phyloP scores from a whole-genome alignment of 192 early-diverging fungal species.

The Allomyces macrogynus region DNA sequence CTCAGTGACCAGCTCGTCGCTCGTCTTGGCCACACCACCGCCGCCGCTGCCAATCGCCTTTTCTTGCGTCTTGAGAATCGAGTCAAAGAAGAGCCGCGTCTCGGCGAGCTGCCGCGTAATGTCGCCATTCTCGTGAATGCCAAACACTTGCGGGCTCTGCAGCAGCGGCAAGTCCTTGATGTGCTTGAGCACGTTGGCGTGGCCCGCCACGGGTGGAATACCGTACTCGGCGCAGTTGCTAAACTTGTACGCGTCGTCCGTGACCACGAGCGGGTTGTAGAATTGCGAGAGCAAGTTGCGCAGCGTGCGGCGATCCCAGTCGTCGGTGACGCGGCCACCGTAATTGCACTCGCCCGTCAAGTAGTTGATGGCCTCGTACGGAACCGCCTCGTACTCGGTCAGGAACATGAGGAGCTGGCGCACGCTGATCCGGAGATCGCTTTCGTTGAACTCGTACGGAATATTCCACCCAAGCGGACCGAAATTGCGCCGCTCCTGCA shows the following conservation, averaged over 20 bases:
- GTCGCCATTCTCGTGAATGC: constrained; percentile 48
- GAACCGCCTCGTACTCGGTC: constrained; percentile 33
- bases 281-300: constrained; percentile 33
- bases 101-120: constrained; percentile 40
- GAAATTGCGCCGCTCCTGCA: constrained; percentile 15
- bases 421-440: constrained; percentile 34
- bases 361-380: constrained; percentile 37
- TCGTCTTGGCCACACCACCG: constrained; percentile 23
- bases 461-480: constrained; percentile 27
- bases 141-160: constrained; percentile 43
- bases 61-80: constrained; percentile 33
- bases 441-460: constrained; percentile 47
- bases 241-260: constrained; percentile 30
- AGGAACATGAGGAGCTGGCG: constrained; percentile 43
- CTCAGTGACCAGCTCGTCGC: constrained; percentile 35
- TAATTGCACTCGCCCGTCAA: constrained; percentile 45
- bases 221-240: constrained; percentile 31
- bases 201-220: constrained; percentile 27
- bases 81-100: constrained; percentile 30
- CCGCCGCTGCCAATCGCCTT: constrained; percentile 6
- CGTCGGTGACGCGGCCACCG: constrained; percentile 43
- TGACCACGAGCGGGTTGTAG: constrained; percentile 25
- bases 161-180: constrained; percentile 33
- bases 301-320: constrained; percentile 41
- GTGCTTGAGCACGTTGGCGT: constrained; percentile 31